Conservation (phyloP, 495 filamentous ascomycete species). For the Astrothelium subdiscretum region DNA sequence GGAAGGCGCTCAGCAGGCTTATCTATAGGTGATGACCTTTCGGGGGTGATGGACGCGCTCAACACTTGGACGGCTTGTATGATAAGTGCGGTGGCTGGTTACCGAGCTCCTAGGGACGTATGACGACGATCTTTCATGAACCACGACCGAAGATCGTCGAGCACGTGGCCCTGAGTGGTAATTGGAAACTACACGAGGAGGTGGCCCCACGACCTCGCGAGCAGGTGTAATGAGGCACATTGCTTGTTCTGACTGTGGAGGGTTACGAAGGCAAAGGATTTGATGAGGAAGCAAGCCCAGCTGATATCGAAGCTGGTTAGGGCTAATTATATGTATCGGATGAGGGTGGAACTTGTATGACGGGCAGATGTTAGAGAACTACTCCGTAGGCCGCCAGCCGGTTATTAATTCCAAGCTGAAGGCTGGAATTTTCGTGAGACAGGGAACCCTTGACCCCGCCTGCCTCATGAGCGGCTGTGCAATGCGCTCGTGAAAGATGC, state of each 20-base stretch:
- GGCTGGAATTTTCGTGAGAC: background rate
- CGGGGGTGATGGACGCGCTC: background rate
- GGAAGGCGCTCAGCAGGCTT: background rate
- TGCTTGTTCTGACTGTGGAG: background rate
- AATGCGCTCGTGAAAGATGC: background rate
- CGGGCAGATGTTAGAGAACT: background rate
- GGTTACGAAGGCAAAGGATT: background rate
- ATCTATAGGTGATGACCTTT: background rate
- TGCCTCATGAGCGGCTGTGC: background rate
- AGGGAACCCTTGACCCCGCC: background rate
- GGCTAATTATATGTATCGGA: background rate
- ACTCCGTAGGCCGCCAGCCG: background rate
- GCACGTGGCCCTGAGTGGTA: background rate
- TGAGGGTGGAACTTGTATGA: too few species aligned
- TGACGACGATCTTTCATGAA: background rate
- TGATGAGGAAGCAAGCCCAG: background rate
- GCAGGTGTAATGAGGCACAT: constrained; percentile 2
- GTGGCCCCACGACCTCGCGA: background rate
- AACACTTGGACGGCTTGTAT: background rate
- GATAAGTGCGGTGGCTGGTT: background rate
- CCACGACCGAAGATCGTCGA: background rate
- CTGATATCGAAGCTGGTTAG: background rate
- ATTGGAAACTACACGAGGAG: background rate
- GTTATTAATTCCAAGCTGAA: background rate
- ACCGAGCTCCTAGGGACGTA: background rate